phyloP scores from a whole-genome alignment of 768 basidiomycete species.

The Lactarius hengduanensis region DNA sequence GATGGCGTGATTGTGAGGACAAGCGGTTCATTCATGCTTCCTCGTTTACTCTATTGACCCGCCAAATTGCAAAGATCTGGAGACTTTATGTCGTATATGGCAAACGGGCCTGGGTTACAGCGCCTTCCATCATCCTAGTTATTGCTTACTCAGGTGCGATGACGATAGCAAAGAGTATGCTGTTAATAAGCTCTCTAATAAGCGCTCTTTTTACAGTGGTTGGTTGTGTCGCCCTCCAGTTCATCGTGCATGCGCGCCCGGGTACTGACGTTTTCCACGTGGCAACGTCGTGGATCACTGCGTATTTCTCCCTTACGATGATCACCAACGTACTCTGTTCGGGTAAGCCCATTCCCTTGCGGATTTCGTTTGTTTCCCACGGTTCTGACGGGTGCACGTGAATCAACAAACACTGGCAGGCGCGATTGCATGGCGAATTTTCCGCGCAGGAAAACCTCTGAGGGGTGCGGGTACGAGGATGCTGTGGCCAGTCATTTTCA shows the following conservation, averaged over 20 bases:
- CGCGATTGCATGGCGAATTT: slow-evolving; percentile 8
- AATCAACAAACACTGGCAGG: background rate
- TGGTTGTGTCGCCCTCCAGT: background rate
- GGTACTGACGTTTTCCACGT: background rate
- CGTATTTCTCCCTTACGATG: slow-evolving; percentile 1
- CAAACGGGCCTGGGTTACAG: background rate
- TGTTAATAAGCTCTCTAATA: background rate
- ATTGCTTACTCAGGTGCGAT: background rate
- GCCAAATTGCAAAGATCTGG: background rate
- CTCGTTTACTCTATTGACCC: background rate
- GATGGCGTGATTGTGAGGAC: slow-evolving; percentile 4
- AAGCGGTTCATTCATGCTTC: background rate
- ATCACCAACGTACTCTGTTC: slow-evolving; percentile 1
- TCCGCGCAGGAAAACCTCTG: background rate
- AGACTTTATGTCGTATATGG: slow-evolving; percentile 1
- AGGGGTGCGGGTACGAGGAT: background rate
- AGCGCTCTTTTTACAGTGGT: background rate
- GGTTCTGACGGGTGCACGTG: background rate
- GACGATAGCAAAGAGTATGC: too few relatives aligned
- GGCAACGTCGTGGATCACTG: slow-evolving; percentile 1
- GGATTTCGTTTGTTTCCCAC: background rate
- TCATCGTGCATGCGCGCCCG: background rate
- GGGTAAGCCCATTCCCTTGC: background rate
- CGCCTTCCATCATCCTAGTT: background rate
- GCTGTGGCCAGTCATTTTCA: slow-evolving; percentile 2